Percentiles rank a stretch among this genome's conserved stretches.
These are phyloP conservation scores for Boletus patriciae DNA, from an alignment of 768 basidiomycete species.

Conservation along the genomic window DNA sequence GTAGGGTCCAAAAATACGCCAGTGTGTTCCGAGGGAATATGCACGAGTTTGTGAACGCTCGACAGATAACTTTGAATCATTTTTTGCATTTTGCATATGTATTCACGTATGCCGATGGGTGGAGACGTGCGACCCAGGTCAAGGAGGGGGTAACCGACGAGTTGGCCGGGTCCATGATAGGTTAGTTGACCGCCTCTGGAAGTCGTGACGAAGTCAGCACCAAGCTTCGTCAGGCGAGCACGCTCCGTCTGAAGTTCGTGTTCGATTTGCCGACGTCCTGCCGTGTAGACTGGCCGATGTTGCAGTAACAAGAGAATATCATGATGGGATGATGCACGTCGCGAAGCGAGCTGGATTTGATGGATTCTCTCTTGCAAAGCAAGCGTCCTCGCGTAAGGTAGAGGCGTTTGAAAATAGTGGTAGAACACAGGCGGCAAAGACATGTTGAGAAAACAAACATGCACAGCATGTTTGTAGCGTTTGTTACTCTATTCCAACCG, in stretches of 20 bases:
- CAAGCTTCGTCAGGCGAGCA: conserved; percentile 63
- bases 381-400: conserved; percentile 72
- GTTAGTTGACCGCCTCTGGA: conserved; percentile 91
- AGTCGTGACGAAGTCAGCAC: conserved; percentile 85
- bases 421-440: conserved; percentile 65
- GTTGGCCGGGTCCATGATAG: conserved; percentile 96
- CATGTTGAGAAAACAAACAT: conserved; percentile 12
- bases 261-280: conserved; percentile 82
- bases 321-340: conserved; percentile 46
- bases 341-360: conserved; percentile 56
- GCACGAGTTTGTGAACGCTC: conserved; percentile 56
- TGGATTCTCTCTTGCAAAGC: conserved; percentile 72
- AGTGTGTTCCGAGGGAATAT: conserved; percentile 72
- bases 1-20: conserved; percentile 83
- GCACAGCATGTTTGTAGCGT: too few species aligned
- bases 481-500: too few species aligned
- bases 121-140: conserved; percentile 83
- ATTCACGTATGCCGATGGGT: conserved; percentile 69
- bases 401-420: conserved; percentile 73
- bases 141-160: conserved; percentile 92
- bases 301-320: conserved; percentile 80
- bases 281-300: conserved; percentile 93
- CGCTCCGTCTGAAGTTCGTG: conserved; percentile 59
- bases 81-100: conserved; percentile 81
- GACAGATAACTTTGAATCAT: conserved; percentile 63